Evolutionary conservation across 306 rosid species (phyloP), one percentile per base, ranked within the genome.

Genomic region (Malus domestica): DNA sequence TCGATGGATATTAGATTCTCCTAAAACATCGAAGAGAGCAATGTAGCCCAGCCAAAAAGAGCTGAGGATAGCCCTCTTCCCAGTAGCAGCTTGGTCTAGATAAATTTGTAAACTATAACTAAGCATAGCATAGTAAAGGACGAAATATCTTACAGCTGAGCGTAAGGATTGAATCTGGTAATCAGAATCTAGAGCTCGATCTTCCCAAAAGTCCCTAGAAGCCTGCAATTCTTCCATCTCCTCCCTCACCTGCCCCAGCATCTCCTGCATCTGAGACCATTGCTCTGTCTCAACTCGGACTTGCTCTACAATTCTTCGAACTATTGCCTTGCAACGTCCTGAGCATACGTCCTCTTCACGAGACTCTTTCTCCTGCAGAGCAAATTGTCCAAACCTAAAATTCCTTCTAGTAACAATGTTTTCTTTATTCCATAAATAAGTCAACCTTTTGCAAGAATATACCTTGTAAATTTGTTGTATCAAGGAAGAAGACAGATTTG

Each of bases 211-310:
- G 77, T 89, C 87, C 15, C 98, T 90, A 68, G 96, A 95, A 83
- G 94, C 86, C 51, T 95, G 97, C 81, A 95, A 76, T 70, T 89
- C 96, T 80, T 89, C 97, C 92, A 92, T 95, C 84, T 95, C 98
- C 80, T 89, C 90, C 85, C 91, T 95, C 49, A 92, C 98, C 79
- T 84, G 90, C 35, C 86, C 86, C 8, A 95, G 87, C 93, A 95
- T 95, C 83, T 80, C 91, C 76, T 95, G 98, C 97, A 95, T 95
- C 76, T 89, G 96, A n/a, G 98, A 95, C 98, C 98, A 95, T 52
- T 95, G 98, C 79, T 90, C 97, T 12, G 93, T 90, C 84, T 95
- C 98, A 54, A 84, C 89, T 86, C 88, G 83, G 46, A 95, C 96
- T 83, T 95, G 96, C 85, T 92, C 98, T 15, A 90, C 87, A 72